Percentiles rank a stretch among this genome's conserved stretches.
phyloP scores from a whole-genome alignment of 305 asterid species.

The Fraxinus ornus region DNA sequence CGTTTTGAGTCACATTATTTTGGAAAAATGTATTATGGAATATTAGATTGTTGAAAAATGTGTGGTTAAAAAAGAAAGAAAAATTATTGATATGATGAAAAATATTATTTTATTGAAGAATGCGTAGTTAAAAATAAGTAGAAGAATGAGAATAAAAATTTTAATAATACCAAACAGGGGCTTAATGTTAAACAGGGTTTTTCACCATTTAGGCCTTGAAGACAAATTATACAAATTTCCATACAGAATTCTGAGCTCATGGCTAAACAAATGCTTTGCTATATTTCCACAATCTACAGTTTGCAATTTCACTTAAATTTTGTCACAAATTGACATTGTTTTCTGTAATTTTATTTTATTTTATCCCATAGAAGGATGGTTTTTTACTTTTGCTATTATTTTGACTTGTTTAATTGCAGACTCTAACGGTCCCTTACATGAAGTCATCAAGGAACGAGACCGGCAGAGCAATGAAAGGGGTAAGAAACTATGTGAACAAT shows the following conservation, averaged over 20 bases:
- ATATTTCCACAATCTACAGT: not conserved
- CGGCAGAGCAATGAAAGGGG: conserved; percentile 52
- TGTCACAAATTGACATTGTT: not conserved
- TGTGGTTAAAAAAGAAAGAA: no score
- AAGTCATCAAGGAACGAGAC: conserved; percentile 62
- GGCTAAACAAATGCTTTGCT: not conserved
- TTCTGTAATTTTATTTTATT: not conserved
- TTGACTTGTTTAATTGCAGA: conserved; percentile 39
- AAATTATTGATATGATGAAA: no score
- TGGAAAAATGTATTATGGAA: no score
- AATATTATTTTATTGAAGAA: no score
- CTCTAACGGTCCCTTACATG: conserved; percentile 84
- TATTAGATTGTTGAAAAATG: no score
- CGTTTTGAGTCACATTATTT: no score
- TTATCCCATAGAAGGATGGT: not conserved
- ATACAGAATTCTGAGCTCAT: not conserved
- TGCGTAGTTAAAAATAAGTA: no score
- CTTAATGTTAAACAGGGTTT: no score
- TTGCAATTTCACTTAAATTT: not conserved
- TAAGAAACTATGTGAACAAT: conserved; percentile 26
- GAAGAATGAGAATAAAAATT: no score
- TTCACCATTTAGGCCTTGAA: no score
- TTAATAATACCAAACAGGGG: no score
- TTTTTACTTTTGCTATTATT: not conserved
- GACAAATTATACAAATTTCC: not conserved